phyloP scores from a whole-genome alignment of 2,329 filamentous ascomycete genomes.

The Cladosporium sp. region DNA sequence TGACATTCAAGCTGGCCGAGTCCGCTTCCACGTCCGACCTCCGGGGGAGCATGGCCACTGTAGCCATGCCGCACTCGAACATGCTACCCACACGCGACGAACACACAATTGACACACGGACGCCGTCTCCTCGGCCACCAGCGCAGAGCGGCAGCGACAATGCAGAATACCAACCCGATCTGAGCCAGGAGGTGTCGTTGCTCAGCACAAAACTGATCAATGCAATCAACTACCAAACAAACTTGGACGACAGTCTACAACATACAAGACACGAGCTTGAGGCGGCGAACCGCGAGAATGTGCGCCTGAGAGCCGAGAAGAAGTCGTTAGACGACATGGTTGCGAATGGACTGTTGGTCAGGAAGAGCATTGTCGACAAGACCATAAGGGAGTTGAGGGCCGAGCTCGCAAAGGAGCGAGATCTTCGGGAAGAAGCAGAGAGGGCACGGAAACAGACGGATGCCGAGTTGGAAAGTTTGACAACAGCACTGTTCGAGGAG shows the following conservation, averaged over 20 bases:
- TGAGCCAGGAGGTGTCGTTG: slow-evolving; percentile 77
- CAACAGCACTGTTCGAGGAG: slow-evolving; percentile 93
- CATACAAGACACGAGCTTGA: slow-evolving; percentile 83
- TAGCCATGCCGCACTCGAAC: slow-evolving; percentile 14
- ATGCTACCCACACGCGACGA: slow-evolving; percentile 26
- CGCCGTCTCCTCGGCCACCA: slow-evolving; percentile 37
- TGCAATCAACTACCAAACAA: slow-evolving; percentile 94
- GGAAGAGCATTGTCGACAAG: slow-evolving; percentile 68
- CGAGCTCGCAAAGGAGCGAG: slow-evolving; percentile 46
- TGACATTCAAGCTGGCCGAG: slow-evolving; percentile 9
- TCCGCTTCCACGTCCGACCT: neutral
- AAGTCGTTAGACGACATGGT: slow-evolving; percentile 70
- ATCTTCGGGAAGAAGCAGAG: slow-evolving; percentile 45
- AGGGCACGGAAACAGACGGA: slow-evolving; percentile 84
- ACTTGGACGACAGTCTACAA: slow-evolving; percentile 82
- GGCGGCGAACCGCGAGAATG: slow-evolving; percentile 65
- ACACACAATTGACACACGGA: slow-evolving; percentile 45
- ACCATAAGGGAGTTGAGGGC: slow-evolving; percentile 43
- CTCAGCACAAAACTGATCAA: slow-evolving; percentile 95
- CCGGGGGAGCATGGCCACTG: slow-evolving; percentile 15
- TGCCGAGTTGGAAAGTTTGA: slow-evolving; percentile 85
- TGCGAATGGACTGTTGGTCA: slow-evolving; percentile 72
- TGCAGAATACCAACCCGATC: slow-evolving; percentile 55
- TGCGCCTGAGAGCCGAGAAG: slow-evolving; percentile 67
- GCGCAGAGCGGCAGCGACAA: slow-evolving; percentile 37